Base-by-base conservation (phyloP, 2,329 filamentous ascomycete genomes). In the Sclerotinia spermophila region DNA sequence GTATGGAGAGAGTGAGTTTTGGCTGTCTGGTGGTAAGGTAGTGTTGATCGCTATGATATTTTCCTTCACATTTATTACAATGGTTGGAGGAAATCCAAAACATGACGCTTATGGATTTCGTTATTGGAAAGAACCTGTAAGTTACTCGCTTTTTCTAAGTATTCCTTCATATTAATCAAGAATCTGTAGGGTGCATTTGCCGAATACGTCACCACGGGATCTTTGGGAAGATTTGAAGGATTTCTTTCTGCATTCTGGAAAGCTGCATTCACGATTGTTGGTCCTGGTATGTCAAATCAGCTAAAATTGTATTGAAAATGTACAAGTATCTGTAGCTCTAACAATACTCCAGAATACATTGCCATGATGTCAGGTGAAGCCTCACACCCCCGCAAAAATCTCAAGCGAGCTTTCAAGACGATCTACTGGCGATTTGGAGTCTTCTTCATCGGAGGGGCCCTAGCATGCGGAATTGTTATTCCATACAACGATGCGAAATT, bases 1-100 rank as follows among this genome's bases (percentile, higher is more conserved):
- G 81, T 92, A 89, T 75, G 90, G 90, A 73, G 89, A 92, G 78
- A 86, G 89, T 17, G 92, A 94, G 77, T 94, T 94, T 76, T 89
- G 86, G 85, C 82, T 89, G 4, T 85, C 86, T 33, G 71, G 72
- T 35, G 76, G 76, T 3, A 77, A 77, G 62, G 64, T 77, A 8
- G 45, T 76, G 5, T 72, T 92, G 67, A 89, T 92, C 78, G 81
- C 71, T 44, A 75, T 76, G 68, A 56, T 77, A 19, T 76, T 77
- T 51, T 73, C 82, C 78, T 94, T 91, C 80, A 94, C 92, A n/a
- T 91, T 95, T 77, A 84, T 95, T 75, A 89, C 88, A 64, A 87
- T 77, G 76, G 83, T 93, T 11, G 92, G 92, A 48, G 92, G 90
- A 42, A 94, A 94, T 74, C 92, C 92, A 0, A 78, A 88, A 8